phyloP scores from a whole-genome alignment of 2,329 filamentous ascomycete genomes.

The Neoarthrinium moseri region DNA sequence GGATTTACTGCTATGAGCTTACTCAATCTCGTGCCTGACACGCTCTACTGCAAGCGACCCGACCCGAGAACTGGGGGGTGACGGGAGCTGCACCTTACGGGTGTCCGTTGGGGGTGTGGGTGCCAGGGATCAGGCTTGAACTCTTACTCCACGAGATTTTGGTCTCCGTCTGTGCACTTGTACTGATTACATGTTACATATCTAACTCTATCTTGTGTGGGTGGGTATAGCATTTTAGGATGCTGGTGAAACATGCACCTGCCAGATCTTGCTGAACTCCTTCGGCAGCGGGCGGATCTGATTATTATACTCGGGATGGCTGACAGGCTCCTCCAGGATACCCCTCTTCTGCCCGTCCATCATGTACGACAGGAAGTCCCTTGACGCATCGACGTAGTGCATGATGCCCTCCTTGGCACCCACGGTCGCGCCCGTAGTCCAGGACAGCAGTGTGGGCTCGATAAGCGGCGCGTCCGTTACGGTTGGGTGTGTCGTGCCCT shows the following conservation, averaged over 20 bases:
- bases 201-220: too few relatives aligned
- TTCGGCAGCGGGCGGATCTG: slow-evolving; percentile 29
- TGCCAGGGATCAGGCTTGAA: too few relatives aligned
- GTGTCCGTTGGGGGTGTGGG: too few relatives aligned
- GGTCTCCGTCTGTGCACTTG: too few relatives aligned
- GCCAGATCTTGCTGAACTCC: slow-evolving; percentile 38
- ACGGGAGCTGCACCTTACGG: too few relatives aligned
- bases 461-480: slow-evolving; percentile 67
- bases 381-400: slow-evolving; percentile 59
- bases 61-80: too few relatives aligned
- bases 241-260: slow-evolving; percentile 25
- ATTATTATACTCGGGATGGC: slow-evolving; percentile 39
- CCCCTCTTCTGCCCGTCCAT: slow-evolving; percentile 38
- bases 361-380: slow-evolving; percentile 55
- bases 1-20: too few relatives aligned
- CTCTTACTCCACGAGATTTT: too few relatives aligned
- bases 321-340: slow-evolving; percentile 47
- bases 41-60: too few relatives aligned
- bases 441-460: slow-evolving; percentile 58
- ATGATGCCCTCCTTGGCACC: slow-evolving; percentile 53
- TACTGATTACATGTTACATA: too few relatives aligned
- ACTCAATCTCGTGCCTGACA: too few relatives aligned
- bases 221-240: background rate
- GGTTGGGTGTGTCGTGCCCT: slow-evolving; percentile 59
- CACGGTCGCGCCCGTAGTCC: slow-evolving; percentile 61